Evolutionary conservation across 257 asterid species (phyloP), one percentile per base, ranked within the genome.

Genomic region (Solanum lycopersicoides): DNA sequence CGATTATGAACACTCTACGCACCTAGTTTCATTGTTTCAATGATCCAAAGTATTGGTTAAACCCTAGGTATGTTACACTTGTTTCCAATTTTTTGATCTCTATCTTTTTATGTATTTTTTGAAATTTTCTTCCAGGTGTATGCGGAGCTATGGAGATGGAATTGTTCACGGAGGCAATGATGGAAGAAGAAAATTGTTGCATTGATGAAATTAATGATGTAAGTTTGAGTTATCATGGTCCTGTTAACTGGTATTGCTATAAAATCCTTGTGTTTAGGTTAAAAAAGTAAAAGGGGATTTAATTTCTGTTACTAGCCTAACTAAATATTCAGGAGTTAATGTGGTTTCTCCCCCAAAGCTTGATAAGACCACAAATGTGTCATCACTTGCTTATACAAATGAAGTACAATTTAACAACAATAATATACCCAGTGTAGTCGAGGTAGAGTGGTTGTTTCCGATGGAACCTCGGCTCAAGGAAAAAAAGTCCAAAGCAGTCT

Each of bases 81-180:
- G 69, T 9, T 60, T 47, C 28, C 41, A 47, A 25, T 9, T 69
- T 75, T 73, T 87, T 84, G 74, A 42, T n/a, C 59, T 42, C n/a
- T n/a, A 39, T 3, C 44, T 77, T 39, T 77, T 77, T 7, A 75
- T 21, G 59, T 42, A 41, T n/a, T 86, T 71, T 73, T 34, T 86
- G 5, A 6, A 42, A 3, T 86, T 20, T 12, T 84, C 60, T 65
- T 73, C 28, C 41, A 90, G 95, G 93, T 88, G 86, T 88, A 39
- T 88, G 89, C 71, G 90, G 85, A 83, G 92, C 88, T 45, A 80
- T 96, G 98, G 99, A 95, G 53, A 93, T 94, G 91, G 99, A 94
- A 69, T 93, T 94, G 87, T 88, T 91, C 69, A 88, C 95, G 42
- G 98, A 91, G 53, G 98, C 88, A 53, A 73, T 89, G 63, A 90